Percentiles rank a stretch among this genome's conserved stretches.
Evolutionary conservation across 164 flowering plant species (phyloP).

Genomic region (Annona squamosa): DNA sequence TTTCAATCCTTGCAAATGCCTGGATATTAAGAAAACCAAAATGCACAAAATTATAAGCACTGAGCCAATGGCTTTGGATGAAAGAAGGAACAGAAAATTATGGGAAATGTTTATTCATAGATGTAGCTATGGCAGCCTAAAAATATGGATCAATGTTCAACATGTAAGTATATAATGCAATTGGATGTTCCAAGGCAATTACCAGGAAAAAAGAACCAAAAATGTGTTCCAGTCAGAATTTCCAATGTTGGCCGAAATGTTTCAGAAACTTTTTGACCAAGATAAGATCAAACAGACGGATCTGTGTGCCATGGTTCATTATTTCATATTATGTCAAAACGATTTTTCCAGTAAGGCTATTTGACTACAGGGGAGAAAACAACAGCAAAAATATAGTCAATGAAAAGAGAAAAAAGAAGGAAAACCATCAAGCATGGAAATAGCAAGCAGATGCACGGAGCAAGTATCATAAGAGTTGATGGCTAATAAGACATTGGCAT

Average conservation of each 20-base stretch:
- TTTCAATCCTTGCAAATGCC: constrained; percentile 98
- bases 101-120: too few species aligned
- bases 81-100: too few species aligned
- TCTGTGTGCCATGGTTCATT: neutral
- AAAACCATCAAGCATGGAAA: too few species aligned
- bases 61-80: neutral
- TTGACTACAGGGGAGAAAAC: too few species aligned
- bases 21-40: constrained; percentile 19
- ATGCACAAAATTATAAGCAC: neutral
- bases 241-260: too few species aligned
- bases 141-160: too few species aligned
- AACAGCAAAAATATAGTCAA: too few species aligned
- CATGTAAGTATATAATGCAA: neutral
- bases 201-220: neutral
- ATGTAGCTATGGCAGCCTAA: too few species aligned
- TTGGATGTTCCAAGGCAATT: neutral
- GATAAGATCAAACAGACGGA: neutral
- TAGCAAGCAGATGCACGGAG: too few species aligned
- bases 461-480: too few species aligned
- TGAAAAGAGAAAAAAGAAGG: too few species aligned
- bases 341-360: neutral
- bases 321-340: neutral
- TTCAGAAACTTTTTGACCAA: neutral
- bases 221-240: neutral
- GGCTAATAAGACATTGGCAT: too few species aligned